A percentile compares a stretch with the other conserved stretches of the same genome.
Evolutionary conservation across 371 early-diverging fungal genomes (phyloP).

Genomic region (Dinochytrium kinnereticum): DNA sequence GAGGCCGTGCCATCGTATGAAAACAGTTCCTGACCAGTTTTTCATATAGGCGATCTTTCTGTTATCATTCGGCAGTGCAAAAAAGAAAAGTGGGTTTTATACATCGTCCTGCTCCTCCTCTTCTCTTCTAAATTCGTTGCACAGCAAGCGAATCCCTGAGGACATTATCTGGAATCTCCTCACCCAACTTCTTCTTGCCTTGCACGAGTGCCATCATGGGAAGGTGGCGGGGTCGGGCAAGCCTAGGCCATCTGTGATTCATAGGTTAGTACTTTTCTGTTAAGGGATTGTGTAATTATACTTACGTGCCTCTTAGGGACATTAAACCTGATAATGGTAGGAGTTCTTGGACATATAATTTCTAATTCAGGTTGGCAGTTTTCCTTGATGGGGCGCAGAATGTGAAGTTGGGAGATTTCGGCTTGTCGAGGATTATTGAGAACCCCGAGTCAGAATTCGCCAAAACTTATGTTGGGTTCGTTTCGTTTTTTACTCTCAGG

Average conservation of each 20-base stretch:
- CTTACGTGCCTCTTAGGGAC: slow-evolving; percentile 58
- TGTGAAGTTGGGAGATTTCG: slow-evolving; percentile 77
- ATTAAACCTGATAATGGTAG: slow-evolving; percentile 74
- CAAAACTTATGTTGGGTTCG: slow-evolving; percentile 71
- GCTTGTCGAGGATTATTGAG: slow-evolving; percentile 63
- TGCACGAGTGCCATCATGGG: slow-evolving; percentile 70
- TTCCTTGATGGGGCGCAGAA: slow-evolving; percentile 65
- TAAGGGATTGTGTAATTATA: neutral
- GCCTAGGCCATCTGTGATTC: slow-evolving; percentile 21
- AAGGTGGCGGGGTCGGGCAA: neutral
- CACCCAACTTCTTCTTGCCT: slow-evolving; percentile 63
- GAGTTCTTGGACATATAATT: neutral
- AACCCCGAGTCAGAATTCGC: slow-evolving; percentile 64
- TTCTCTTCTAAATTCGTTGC: too few species aligned
- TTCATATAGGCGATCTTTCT: slow-evolving; percentile 69
- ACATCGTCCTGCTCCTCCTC: too few species aligned
- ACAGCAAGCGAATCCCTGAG: slow-evolving; percentile 60
- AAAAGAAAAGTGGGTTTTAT: slow-evolving; percentile 53
- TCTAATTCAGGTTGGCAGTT: slow-evolving; percentile 35
- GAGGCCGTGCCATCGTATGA: neutral
- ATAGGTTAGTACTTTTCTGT: slow-evolving; percentile 12
- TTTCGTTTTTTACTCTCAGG: neutral
- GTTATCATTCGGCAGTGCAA: slow-evolving; percentile 61
- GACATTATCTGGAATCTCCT: slow-evolving; percentile 65
- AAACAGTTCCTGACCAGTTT: too few species aligned